These are phyloP conservation scores for Gossypium davidsonii DNA, from an alignment of 441 rosid genomes.

Conservation along the genomic window DNA sequence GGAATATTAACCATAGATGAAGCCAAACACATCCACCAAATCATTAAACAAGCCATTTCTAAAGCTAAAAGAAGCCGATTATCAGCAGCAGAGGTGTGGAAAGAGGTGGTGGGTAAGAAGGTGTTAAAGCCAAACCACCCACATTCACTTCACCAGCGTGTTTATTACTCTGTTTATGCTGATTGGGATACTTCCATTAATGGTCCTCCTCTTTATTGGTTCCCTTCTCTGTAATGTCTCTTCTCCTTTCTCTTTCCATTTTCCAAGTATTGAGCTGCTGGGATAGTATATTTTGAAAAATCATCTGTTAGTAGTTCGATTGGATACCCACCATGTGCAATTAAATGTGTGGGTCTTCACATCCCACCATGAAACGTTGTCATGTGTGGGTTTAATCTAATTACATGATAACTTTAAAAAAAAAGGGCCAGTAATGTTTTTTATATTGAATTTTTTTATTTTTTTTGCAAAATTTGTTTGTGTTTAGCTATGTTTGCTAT, in stretches of 20 bases:
- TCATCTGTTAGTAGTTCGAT: no score
- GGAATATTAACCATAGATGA: conserved; percentile 29
- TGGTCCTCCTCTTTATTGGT: conserved; percentile 83
- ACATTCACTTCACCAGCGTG: conserved; percentile 58
- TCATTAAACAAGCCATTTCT: conserved; percentile 27
- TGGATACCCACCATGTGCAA: no score
- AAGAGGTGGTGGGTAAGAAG: conserved; percentile 32
- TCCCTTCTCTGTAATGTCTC: conserved; percentile 63
- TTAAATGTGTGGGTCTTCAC: no score
- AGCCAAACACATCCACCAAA: conserved; percentile 34
- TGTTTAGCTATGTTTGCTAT: no score
- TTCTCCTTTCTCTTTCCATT: not conserved
- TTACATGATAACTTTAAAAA: no score
- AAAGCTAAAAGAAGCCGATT: not conserved
- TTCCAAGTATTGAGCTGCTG: no score
- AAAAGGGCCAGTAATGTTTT: no score
- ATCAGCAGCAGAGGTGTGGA: conserved; percentile 50
- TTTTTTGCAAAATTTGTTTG: no score
- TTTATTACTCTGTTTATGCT: conserved; percentile 61
- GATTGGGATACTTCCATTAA: conserved; percentile 52
- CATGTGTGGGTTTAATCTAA: no score
- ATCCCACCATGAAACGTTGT: no score
- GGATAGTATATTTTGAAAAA: no score
- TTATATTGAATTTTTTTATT: no score
- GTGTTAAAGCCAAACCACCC: conserved; percentile 67